phyloP scores from a whole-genome alignment of 306 rosid genomes.

The Lagenaria siceraria region DNA sequence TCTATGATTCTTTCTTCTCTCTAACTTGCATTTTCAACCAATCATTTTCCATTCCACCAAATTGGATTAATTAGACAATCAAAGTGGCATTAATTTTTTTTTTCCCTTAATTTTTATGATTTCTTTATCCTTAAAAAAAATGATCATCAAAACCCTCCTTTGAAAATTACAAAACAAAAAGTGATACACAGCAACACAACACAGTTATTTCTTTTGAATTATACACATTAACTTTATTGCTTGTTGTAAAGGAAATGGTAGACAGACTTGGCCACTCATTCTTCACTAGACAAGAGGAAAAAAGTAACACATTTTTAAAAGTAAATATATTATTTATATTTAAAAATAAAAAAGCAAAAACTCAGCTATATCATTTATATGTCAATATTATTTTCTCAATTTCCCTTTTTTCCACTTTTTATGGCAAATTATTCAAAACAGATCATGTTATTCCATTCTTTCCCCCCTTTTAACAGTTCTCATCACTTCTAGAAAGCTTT shows the following conservation, averaged over 20 bases:
- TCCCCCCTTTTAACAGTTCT: background rate
- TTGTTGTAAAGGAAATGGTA: conserved; percentile 1
- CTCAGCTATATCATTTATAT: background rate
- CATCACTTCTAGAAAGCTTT: background rate
- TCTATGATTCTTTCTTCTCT: background rate
- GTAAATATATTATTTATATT: background rate
- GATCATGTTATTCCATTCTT: background rate
- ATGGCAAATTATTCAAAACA: background rate
- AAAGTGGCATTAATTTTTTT: background rate
- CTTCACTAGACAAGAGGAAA: background rate
- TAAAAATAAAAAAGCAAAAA: background rate
- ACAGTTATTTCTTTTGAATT: conserved; percentile 2
- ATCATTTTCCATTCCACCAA: background rate
- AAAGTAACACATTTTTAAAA: background rate
- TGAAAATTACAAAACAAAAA: background rate
- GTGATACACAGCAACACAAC: conserved; percentile 3
- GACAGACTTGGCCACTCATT: conserved; percentile 3
- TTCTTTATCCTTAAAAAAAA: background rate
- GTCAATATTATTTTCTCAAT: background rate
- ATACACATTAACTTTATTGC: background rate
- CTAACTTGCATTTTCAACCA: background rate
- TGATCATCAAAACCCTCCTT: background rate
- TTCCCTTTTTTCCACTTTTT: background rate
- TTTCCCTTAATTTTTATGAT: no score
- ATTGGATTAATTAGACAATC: background rate